phyloP scores from a whole-genome alignment of 2,329 filamentous ascomycete species.

The Arthrinium puccinioides region DNA sequence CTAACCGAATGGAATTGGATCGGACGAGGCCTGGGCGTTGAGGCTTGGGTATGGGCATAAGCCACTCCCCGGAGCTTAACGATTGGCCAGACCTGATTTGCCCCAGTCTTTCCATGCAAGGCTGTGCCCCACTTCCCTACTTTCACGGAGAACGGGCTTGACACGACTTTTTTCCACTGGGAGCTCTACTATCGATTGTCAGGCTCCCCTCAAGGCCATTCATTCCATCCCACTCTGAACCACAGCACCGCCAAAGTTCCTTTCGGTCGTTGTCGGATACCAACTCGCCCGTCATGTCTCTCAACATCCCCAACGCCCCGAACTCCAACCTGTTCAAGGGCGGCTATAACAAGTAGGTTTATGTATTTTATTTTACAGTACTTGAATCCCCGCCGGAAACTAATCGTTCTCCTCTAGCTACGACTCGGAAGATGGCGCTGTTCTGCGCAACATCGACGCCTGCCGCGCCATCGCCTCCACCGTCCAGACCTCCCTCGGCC shows the following conservation, averaged over 20 bases:
- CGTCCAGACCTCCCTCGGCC: constrained; percentile 92
- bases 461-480: constrained; percentile 93
- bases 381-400: too few relatives aligned
- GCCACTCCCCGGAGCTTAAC: too few relatives aligned
- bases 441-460: constrained; percentile 97
- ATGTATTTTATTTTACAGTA: too few relatives aligned
- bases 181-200: constrained; percentile 1
- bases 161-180: constrained; percentile 3
- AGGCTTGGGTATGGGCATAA: too few relatives aligned
- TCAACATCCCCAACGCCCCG: constrained; percentile 90
- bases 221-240: not conserved
- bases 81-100: too few relatives aligned
- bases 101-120: too few relatives aligned
- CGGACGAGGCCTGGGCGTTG: too few relatives aligned
- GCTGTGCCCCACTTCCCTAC: too few relatives aligned
- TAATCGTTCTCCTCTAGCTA: constrained; percentile 58
- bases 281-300: constrained; percentile 60
- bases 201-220: constrained; percentile 1
- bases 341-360: constrained; percentile 85
- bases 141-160: too few relatives aligned
- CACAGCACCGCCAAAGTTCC: not conserved
- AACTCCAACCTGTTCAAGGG: constrained; percentile 92
- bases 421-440: constrained; percentile 97
- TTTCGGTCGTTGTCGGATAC: not conserved
- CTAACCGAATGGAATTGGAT: too few relatives aligned